These are phyloP conservation scores for Arthroderma sp. DNA, from an alignment of 2,329 filamentous ascomycete species.

Conservation along the genomic window DNA sequence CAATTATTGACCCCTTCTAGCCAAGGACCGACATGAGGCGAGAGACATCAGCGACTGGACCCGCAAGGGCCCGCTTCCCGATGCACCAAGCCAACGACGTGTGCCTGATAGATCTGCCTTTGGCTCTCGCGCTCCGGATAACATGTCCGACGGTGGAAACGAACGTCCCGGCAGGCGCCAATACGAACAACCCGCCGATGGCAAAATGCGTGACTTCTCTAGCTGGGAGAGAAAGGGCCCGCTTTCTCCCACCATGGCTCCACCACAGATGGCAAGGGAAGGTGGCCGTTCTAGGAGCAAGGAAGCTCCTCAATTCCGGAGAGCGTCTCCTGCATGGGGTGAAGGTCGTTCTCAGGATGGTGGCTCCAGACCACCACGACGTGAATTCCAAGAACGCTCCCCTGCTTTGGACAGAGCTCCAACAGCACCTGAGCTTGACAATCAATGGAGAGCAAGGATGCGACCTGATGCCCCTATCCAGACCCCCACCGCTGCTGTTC, in stretches of 20 bases:
- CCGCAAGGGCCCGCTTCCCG: slow-evolving; percentile 77
- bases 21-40: slow-evolving; percentile 70
- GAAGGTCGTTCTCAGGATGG: slow-evolving; percentile 57
- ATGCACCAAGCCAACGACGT: slow-evolving; percentile 49
- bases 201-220: slow-evolving; percentile 64
- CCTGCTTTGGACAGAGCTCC: slow-evolving; percentile 53
- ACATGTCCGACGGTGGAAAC: slow-evolving; percentile 41
- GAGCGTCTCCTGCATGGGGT: slow-evolving; percentile 63
- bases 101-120: slow-evolving; percentile 43
- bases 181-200: slow-evolving; percentile 49
- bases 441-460: slow-evolving; percentile 86
- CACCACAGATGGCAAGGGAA: slow-evolving; percentile 29
- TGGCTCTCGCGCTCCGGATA: slow-evolving; percentile 40
- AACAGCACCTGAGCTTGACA: slow-evolving; percentile 84
- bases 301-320: slow-evolving; percentile 50
- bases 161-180: slow-evolving; percentile 58
- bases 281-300: slow-evolving; percentile 44
- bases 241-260: slow-evolving; percentile 54
- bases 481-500: slow-evolving; percentile 54
- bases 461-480: slow-evolving; percentile 57
- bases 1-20: slow-evolving; percentile 33
- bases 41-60: slow-evolving; percentile 85
- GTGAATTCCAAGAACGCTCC: slow-evolving; percentile 58
- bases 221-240: slow-evolving; percentile 96
- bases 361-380: slow-evolving; percentile 58